phyloP scores from a whole-genome alignment of 306 rosid genomes.

The Canavalia ensiformis region DNA sequence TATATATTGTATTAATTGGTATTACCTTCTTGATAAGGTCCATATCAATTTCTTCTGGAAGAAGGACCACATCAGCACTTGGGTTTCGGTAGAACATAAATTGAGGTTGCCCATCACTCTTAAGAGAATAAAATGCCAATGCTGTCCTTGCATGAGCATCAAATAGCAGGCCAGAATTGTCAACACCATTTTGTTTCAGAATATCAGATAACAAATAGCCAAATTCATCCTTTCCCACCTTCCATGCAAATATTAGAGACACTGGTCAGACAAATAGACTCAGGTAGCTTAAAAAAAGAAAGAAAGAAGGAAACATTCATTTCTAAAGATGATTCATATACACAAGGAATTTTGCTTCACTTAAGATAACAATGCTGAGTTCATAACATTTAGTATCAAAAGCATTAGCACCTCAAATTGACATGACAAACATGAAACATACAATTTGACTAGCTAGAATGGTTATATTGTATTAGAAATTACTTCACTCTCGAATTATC shows the following conservation, averaged over 20 bases:
- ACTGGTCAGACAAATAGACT: slow-evolving; percentile 40
- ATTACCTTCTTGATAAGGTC: slow-evolving; percentile 48
- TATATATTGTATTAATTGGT: not conserved
- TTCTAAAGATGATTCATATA: not conserved
- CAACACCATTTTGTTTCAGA: slow-evolving; percentile 56
- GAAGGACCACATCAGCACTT: slow-evolving; percentile 53
- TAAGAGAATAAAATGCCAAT: slow-evolving; percentile 48
- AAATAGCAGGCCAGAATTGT: slow-evolving; percentile 50
- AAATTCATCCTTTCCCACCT: slow-evolving; percentile 60
- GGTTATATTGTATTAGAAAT: not conserved
- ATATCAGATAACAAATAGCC: slow-evolving; percentile 50
- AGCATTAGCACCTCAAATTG: not conserved
- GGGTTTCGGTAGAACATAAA: slow-evolving; percentile 53
- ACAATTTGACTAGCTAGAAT: not conserved
- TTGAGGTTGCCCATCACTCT: slow-evolving; percentile 44
- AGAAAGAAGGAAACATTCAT: not conserved
- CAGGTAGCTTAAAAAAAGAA: not conserved
- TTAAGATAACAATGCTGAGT: not conserved
- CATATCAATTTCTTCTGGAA: slow-evolving; percentile 40
- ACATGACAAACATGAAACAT: slow-evolving; percentile 2
- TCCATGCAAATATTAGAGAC: slow-evolving; percentile 42
- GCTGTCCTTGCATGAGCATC: slow-evolving; percentile 50
- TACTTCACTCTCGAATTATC: not conserved
- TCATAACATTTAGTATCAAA: not conserved
- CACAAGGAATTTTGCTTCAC: slow-evolving; percentile 10